Evolutionary conservation across 2,329 filamentous ascomycete genomes (phyloP), one percentile per base, ranked within the genome.

Genomic region (Nectriaceae sp.): DNA sequence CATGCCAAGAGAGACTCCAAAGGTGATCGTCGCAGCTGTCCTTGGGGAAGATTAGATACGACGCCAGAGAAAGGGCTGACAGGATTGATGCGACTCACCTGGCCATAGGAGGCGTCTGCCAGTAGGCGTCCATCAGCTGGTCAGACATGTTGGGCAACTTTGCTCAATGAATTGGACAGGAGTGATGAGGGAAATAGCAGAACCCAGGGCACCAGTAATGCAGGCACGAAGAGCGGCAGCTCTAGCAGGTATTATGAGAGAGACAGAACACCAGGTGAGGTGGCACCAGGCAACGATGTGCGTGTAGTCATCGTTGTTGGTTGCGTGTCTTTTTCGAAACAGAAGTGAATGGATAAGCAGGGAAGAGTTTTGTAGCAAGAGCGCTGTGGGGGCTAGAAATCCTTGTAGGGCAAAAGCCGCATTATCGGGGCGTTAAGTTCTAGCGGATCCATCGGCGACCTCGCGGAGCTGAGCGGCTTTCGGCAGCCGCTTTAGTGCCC

Each of bases 21-120:
- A 77, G 42, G 84, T 77, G 47, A 78, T 73, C 53, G 83, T 80
- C 63, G 84, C 82, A 52, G 89, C 70, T 51, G 83, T 88, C 73
- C 88, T 90, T 68, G n/a, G 36, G 19, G 29, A 19, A n/a, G 11
- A 18, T 0, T 11, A 8, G 60, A 69, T 8, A 26, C 18, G 40
- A 33, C 18, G 16, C 19, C 15, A 16, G n/a, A 38, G 5, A 15
- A 39, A 24, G 20, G 4, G 15, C 13, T 11, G 10, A 5, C 22
- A 15, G 35, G 20, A 11, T 20, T 18, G 15, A 18, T 3, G 26
- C 13, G 24, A 49, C 70, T 63, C 66, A 75, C 73, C 73, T 71
- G 52, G 73, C 63, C 52, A 76, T 62, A 41, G 69, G 63, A 31
- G 73, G 73, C 57, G 70, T 55, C 52, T 64, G 67, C 70, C 69